These are phyloP conservation scores for Gryganskiella cystojenkinii DNA, from an alignment of 192 early-diverging fungal species.

Conservation along the genomic window DNA sequence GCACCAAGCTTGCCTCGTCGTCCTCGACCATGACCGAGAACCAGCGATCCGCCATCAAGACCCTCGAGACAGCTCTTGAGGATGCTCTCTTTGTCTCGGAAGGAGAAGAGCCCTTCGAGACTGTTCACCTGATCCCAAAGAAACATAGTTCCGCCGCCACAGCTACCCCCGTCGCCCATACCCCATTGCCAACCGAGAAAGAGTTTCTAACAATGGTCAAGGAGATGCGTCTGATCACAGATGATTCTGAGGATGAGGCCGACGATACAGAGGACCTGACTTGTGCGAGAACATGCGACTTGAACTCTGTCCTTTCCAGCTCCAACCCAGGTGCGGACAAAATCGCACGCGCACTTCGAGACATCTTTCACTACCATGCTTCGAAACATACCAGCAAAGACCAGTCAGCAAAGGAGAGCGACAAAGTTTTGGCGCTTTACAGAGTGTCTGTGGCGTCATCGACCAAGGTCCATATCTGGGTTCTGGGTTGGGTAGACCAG, in stretches of 20 bases:
- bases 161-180: neutral
- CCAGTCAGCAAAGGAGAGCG: neutral
- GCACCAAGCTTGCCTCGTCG: neutral
- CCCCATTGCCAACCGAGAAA: constrained; percentile 9
- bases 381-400: neutral
- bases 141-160: neutral
- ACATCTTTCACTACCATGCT: constrained; percentile 10
- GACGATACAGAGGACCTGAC: neutral
- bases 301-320: neutral
- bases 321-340: constrained; percentile 26
- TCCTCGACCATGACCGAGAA: constrained; percentile 1
- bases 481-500: constrained; percentile 36
- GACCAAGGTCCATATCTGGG: constrained; percentile 35
- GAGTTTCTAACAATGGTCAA: constrained; percentile 15
- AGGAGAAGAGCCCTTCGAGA: constrained; percentile 38
- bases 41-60: constrained; percentile 19
- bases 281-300: constrained; percentile 11
- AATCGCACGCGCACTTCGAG: constrained; percentile 9
- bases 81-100: constrained; percentile 38
- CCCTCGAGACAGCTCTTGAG: constrained; percentile 6
- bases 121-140: constrained; percentile 17
- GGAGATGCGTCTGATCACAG: neutral
- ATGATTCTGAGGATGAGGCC: neutral
- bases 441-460: constrained; percentile 10
- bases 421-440: constrained; percentile 18